These are phyloP conservation scores for Serendipita sp. DNA, from an alignment of 768 basidiomycete species.

Conservation along the genomic window DNA sequence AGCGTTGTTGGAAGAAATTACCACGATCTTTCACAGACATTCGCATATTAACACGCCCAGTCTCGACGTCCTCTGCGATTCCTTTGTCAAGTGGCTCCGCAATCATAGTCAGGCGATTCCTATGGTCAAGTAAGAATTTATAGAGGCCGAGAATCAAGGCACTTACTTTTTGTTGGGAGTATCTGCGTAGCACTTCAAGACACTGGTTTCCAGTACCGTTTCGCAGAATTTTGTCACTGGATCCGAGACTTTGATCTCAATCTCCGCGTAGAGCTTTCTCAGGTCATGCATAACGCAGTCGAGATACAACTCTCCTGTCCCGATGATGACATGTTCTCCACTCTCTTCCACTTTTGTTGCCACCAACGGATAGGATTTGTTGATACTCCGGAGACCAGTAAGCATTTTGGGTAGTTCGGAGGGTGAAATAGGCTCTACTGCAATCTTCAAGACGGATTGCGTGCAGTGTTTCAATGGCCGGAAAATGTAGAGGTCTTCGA, in stretches of 20 bases:
- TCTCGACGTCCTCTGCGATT: slow-evolving; percentile 90
- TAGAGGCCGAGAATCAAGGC: neutral
- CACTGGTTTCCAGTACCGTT: slow-evolving; percentile 94
- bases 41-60: slow-evolving; percentile 80
- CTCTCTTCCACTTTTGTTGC: slow-evolving; percentile 96
- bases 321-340: slow-evolving; percentile 92
- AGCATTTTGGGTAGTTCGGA: slow-evolving; percentile 99
- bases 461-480: slow-evolving; percentile 92
- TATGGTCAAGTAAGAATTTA: slow-evolving; percentile 18
- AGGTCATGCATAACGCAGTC: slow-evolving; percentile 97
- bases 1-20: slow-evolving; percentile 89
- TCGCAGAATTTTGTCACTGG: slow-evolving; percentile 97
- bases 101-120: slow-evolving; percentile 98
- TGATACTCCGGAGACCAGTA: slow-evolving; percentile 87
- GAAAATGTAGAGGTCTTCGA: slow-evolving; percentile 90
- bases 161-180: slow-evolving; percentile 96
- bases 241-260: slow-evolving; percentile 99
- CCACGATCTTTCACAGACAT: slow-evolving; percentile 93
- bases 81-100: slow-evolving; percentile 94
- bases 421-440: slow-evolving; percentile 93
- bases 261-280: slow-evolving; percentile 81
- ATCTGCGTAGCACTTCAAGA: slow-evolving; percentile 96
- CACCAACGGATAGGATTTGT: slow-evolving; percentile 91
- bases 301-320: slow-evolving; percentile 91
- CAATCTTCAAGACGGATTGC: slow-evolving; percentile 90